Evolutionary conservation across 805 yeast genomes (phyloP).

Genomic region (Suhomyces emberorum): DNA sequence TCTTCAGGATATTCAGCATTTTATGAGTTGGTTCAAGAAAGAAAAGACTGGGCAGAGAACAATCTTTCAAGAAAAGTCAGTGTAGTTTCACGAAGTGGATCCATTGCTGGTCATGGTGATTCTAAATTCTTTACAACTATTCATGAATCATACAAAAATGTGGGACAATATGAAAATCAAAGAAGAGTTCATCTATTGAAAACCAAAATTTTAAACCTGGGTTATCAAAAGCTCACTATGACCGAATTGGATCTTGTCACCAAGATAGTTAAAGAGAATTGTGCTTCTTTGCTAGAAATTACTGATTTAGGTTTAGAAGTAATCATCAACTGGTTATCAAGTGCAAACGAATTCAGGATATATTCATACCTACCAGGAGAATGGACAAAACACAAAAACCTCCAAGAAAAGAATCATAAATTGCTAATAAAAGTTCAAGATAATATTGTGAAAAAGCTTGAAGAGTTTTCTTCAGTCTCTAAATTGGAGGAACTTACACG

Average conservation of each 20-base stretch:
- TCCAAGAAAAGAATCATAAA: slow-evolving; percentile 16
- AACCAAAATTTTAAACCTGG: slow-evolving; percentile 14
- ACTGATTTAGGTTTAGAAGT: slow-evolving; percentile 16
- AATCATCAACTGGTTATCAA: slow-evolving; percentile 22
- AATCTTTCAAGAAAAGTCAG: slow-evolving; percentile 9
- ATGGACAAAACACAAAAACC: slow-evolving; percentile 8
- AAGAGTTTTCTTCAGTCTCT: slow-evolving; percentile 7
- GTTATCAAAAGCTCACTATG: slow-evolving; percentile 12
- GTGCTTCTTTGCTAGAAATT: slow-evolving; percentile 14
- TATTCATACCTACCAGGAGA: slow-evolving; percentile 16
- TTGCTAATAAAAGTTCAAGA: slow-evolving; percentile 11
- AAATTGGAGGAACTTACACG: slow-evolving; percentile 5
- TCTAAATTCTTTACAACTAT: slow-evolving; percentile 24
- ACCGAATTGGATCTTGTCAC: slow-evolving; percentile 26
- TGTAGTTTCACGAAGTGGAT: slow-evolving; percentile 1
- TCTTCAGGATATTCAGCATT: slow-evolving; percentile 25
- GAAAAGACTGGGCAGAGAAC: slow-evolving; percentile 19
- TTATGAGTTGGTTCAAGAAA: slow-evolving; percentile 26
- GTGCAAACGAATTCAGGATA: slow-evolving; percentile 27
- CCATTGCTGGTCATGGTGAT: slow-evolving; percentile 11
- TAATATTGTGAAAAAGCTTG: slow-evolving; percentile 9
- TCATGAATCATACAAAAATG: slow-evolving; percentile 26
- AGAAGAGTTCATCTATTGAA: slow-evolving; percentile 17
- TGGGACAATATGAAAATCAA: slow-evolving; percentile 25
- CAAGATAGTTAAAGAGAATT: slow-evolving; percentile 16